Base-by-base conservation (phyloP, 2,329 filamentous ascomycete species). In the Apiospora sp. region DNA sequence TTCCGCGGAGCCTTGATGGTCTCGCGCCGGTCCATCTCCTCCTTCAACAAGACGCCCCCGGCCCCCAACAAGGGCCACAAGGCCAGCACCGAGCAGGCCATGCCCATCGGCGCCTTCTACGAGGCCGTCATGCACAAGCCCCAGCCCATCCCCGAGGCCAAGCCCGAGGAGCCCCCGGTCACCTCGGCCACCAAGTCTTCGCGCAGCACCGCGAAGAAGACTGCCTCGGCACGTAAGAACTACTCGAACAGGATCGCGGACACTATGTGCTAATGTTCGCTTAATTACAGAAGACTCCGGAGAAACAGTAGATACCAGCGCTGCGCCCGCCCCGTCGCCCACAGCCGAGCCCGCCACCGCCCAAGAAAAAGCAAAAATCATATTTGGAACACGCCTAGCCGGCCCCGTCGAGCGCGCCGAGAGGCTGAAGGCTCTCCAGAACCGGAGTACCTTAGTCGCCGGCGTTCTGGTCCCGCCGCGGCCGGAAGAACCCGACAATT, bases 401-500 rank as follows among this genome's bases (percentile, higher is more conserved):
- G 93, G 93, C 0, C 93, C 95, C 1, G 88, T 89, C 49, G 92
- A 94, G 78, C 87, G 92, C 54, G 88, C 88, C 74, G 89, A 90
- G 73, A 88, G 90, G 54, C 83, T 90, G 7, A 87, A 86, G 3
- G 86, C 89, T 64, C 87, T 91, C 48, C 84, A 90, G 16, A 84
- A 87, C 19, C 86, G 89, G 74, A 91, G 91, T 69, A 89, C 86
- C 12, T 86, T 90, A 73, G 86, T 98, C 71, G 95, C 93, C 0
- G 96, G 95, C 4, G 89, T 98, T 0, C 83, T 90, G 24, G 92
- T 98, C 5, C 96, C 96, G 1, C 95, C 95, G 0, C 89, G 90
- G 68, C 96, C 96, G 0, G 88, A 91, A 68, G 96, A 99, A 83
- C 96, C 96, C 4, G 96, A 98, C 79, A 98, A 99, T 80, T 99